A percentile compares a stretch with the other conserved stretches of the same genome.
Conservation (phyloP, 1,139 yeast genomes). For the Sugiyamaella castrensis region DNA sequence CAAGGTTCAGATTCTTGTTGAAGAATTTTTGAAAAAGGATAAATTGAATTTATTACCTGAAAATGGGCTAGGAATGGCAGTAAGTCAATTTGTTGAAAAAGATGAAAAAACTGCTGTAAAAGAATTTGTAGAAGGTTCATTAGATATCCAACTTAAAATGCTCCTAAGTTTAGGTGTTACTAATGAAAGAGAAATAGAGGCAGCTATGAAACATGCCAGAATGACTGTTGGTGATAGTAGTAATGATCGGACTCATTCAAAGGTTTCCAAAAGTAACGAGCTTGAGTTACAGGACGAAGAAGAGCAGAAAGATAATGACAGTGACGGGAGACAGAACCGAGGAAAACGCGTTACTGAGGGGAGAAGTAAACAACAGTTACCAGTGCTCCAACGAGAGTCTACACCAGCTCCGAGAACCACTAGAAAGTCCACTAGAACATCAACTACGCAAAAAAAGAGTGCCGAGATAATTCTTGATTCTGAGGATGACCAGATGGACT, state of each 20-base stretch:
- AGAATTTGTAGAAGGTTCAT: conserved; percentile 64
- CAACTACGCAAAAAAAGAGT: not conserved
- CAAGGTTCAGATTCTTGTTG: conserved; percentile 58
- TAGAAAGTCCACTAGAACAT: not conserved
- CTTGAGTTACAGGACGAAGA: not conserved
- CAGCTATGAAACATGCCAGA: conserved; percentile 19
- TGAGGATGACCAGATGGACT: not conserved
- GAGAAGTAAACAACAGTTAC: not conserved
- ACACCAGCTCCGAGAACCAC: not conserved
- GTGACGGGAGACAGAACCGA: not conserved
- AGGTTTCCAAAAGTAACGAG: not conserved
- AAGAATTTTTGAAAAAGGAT: conserved; percentile 58
- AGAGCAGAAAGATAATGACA: no score
- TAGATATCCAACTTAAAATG: conserved; percentile 58
- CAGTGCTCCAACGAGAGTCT: not conserved
- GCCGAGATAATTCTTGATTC: not conserved
- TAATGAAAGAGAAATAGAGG: conserved; percentile 22
- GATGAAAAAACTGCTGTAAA: conserved; percentile 75
- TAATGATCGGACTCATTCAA: not conserved
- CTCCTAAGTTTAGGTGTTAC: conserved; percentile 46
- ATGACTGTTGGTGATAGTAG: conserved; percentile 1
- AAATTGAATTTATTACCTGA: conserved; percentile 72
- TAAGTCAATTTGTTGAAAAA: conserved; percentile 68
- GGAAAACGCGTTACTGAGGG: not conserved
- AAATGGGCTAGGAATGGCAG: conserved; percentile 69